Percentiles rank a stretch among this genome's conserved stretches.
Evolutionary conservation across 2,329 filamentous ascomycete species (phyloP).

Genomic region (Paecilomyces fulvus): DNA sequence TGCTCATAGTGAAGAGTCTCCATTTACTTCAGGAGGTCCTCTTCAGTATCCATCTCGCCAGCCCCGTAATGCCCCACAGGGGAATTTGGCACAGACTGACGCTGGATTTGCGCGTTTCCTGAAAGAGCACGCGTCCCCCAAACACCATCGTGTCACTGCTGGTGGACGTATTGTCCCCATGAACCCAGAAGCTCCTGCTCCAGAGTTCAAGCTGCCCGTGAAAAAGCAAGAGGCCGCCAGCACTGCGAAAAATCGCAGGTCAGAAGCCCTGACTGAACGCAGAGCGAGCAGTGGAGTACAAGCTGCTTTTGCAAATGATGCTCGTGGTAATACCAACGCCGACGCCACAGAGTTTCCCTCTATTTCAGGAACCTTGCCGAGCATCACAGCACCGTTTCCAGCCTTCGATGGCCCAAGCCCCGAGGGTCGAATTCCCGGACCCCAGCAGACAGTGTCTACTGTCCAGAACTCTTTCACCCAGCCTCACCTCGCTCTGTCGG

Average conservation of each 20-base stretch:
- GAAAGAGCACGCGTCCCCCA: slow-evolving; percentile 40
- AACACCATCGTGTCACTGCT: slow-evolving; percentile 41
- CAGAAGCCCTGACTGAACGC: neutral
- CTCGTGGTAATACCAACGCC: neutral
- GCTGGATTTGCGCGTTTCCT: slow-evolving; percentile 40
- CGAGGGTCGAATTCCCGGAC: neutral
- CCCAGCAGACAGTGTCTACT: slow-evolving; percentile 5
- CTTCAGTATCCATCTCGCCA: slow-evolving; percentile 19
- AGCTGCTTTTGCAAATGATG: neutral
- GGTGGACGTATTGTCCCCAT: slow-evolving; percentile 43
- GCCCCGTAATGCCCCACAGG: slow-evolving; percentile 24
- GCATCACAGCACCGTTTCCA: neutral
- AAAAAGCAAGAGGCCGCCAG: slow-evolving; percentile 8
- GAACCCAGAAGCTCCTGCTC: slow-evolving; percentile 24
- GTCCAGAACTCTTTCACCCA: slow-evolving; percentile 6
- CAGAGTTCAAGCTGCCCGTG: slow-evolving; percentile 25
- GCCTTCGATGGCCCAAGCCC: neutral
- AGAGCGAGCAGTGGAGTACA: neutral
- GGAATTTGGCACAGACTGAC: slow-evolving; percentile 25
- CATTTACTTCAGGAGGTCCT: slow-evolving; percentile 8
- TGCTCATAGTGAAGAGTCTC: slow-evolving; percentile 10
- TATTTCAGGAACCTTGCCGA: neutral
- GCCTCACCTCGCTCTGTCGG: slow-evolving; percentile 1
- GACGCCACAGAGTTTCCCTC: slow-evolving; percentile 2
- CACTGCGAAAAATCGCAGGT: slow-evolving; percentile 2